Percentiles rank a stretch among this genome's conserved stretches.
phyloP scores from a whole-genome alignment of 139 green algal species.

The Yamagishiella unicocca region DNA sequence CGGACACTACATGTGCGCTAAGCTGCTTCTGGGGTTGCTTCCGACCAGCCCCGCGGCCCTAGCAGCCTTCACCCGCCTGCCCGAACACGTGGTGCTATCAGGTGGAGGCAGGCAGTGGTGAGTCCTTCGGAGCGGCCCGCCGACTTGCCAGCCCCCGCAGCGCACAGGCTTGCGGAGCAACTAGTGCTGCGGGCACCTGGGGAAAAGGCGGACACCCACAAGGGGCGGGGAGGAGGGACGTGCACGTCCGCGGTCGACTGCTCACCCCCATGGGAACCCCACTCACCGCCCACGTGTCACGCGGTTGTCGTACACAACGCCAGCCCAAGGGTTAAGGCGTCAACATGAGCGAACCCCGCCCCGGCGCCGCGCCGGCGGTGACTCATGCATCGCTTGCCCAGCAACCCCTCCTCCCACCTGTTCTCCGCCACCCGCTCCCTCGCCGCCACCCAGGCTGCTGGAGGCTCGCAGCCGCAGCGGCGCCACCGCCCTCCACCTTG shows the following conservation, averaged over 20 bases:
- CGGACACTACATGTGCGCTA: conserved; percentile 3
- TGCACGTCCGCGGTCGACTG: too few relatives aligned
- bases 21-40: conserved; percentile 17
- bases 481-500: conserved; percentile 8
- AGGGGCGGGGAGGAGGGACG: too few relatives aligned
- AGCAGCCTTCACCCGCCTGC: not conserved
- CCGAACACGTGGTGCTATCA: not conserved
- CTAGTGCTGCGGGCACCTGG: too few relatives aligned
- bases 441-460: not conserved
- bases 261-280: too few relatives aligned
- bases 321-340: too few relatives aligned
- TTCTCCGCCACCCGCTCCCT: not conserved
- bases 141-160: not conserved
- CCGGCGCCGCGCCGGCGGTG: too few relatives aligned
- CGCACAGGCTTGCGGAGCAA: too few relatives aligned
- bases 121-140: not conserved
- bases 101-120: not conserved
- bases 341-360: too few relatives aligned
- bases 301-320: too few relatives aligned
- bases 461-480: not conserved
- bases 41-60: not conserved
- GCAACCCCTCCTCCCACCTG: not conserved
- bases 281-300: too few relatives aligned
- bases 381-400: too few relatives aligned
- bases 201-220: too few relatives aligned